These are phyloP conservation scores for Ilyonectria robusta DNA, from an alignment of 2,329 filamentous ascomycete species.

Conservation along the genomic window DNA sequence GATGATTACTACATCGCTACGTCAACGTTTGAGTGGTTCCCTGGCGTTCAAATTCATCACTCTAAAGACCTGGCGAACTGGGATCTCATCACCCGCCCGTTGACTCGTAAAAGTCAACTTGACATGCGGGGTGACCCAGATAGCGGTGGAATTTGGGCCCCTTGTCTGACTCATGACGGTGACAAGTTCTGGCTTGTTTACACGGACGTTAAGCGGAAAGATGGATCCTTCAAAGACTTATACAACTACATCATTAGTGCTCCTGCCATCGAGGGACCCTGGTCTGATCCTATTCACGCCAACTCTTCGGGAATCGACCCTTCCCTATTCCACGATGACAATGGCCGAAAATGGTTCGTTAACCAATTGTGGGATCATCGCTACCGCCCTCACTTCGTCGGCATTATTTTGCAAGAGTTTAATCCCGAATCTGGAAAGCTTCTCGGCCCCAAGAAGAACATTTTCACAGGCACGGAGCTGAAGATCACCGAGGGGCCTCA, in stretches of 20 bases:
- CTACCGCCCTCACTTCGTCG: constrained; percentile 65
- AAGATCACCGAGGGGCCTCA: constrained; percentile 70
- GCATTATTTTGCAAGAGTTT: constrained; percentile 72
- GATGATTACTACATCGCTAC: constrained; percentile 70
- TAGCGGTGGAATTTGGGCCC: constrained; percentile 75
- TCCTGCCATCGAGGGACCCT: constrained; percentile 68
- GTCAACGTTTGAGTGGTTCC: constrained; percentile 70
- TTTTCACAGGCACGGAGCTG: constrained; percentile 69
- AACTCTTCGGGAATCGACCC: constrained; percentile 76
- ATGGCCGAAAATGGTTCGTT: constrained; percentile 69
- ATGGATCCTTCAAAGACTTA: constrained; percentile 75
- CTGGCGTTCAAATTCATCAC: constrained; percentile 69
- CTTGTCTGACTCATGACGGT: constrained; percentile 74
- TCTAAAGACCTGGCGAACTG: constrained; percentile 68
- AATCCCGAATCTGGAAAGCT: constrained; percentile 64
- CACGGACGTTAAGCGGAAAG: constrained; percentile 77
- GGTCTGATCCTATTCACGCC: constrained; percentile 72
- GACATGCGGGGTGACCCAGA: constrained; percentile 74
- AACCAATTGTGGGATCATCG: constrained; percentile 72
- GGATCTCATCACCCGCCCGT: constrained; percentile 61
- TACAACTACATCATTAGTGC: constrained; percentile 75
- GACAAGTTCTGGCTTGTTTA: constrained; percentile 75
- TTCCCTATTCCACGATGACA: constrained; percentile 70
- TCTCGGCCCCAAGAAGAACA: constrained; percentile 68
- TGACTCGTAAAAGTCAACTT: constrained; percentile 65